These are phyloP conservation scores for Ophiobolus disseminans DNA, from an alignment of 2,329 filamentous ascomycete species.

Conservation along the genomic window DNA sequence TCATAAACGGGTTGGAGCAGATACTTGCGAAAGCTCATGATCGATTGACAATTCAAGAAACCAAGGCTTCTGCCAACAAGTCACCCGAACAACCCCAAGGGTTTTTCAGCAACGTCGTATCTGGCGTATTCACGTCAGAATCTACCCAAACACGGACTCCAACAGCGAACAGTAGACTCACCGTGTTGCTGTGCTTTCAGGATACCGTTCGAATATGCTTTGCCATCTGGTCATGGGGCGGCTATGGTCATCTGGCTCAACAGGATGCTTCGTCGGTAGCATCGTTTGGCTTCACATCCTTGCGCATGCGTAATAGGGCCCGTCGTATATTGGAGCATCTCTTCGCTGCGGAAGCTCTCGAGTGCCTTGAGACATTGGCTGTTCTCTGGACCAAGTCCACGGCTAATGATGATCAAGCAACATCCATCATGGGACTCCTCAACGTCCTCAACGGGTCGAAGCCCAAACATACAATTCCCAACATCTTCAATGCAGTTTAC, in stretches of 20 bases:
- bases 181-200: conserved; percentile 94
- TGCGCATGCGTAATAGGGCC: conserved; percentile 89
- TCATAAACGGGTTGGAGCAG: conserved; percentile 92
- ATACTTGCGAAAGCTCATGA: conserved; percentile 88
- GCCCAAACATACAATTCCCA: conserved; percentile 89
- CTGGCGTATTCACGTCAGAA: conserved; percentile 85
- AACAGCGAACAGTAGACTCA: conserved; percentile 91
- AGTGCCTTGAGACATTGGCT: conserved; percentile 90
- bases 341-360: conserved; percentile 88
- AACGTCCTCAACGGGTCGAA: conserved; percentile 90
- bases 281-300: conserved; percentile 88
- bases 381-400: conserved; percentile 75
- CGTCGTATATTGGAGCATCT: conserved; percentile 89
- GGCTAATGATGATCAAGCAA: conserved; percentile 59
- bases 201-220: conserved; percentile 94
- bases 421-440: conserved; percentile 81
- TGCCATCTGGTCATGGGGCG: conserved; percentile 91
- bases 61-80: conserved; percentile 71
- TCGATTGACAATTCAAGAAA: conserved; percentile 77
- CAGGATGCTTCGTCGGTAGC: conserved; percentile 74
- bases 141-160: conserved; percentile 76
- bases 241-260: conserved; percentile 61
- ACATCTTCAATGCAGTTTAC: conserved; percentile 95
- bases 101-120: conserved; percentile 94
- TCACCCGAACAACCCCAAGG: conserved; percentile 83